Base-by-base conservation (phyloP, 768 basidiomycete species). In the Serendipita indica region DNA sequence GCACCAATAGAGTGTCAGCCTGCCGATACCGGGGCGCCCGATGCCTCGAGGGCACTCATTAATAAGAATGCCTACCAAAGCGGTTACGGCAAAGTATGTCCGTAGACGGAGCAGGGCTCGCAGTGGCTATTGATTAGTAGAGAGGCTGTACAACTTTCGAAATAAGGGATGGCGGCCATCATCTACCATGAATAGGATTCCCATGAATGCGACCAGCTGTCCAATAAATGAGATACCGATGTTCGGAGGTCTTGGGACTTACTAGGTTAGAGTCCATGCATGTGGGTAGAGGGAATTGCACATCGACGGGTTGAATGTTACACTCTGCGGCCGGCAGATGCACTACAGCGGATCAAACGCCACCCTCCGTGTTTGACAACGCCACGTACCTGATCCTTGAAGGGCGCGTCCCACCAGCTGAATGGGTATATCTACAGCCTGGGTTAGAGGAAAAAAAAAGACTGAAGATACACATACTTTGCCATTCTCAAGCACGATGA, bases 201-300 rank as follows among this genome's bases (percentile, higher is more conserved):
- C 49, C 49, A 54, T 12, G 49, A 54, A 28, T 54, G 49, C n/a
- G 49, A 20, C 49, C 49, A 54, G 32, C 49, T 54, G 25, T 16
- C 4, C 22, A 16, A 28, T 13, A 28, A 27, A 54, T 27, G 22
- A 33, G 22, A 10, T 12, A 54, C 1, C 20, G 25, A 25, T 7
- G 49, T 46, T 39, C 18, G 37, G 18, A 43, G 27, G 1, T 5
- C 7, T 6, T 10, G n/a, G 10, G 12, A 28, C 49, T n/a, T 18
- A 54, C 49, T 54, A 54, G 32, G 49, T 54, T 54, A 54, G 22
- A 5, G 49, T 54, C 49, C 49, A 54, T 10, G 49, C 49, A 27
- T 54, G 49, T 22, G 49, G 49, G 32, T 54, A 54, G 4, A 54
- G 32, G 4, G 49, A 54, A 28, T 54, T 54, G 49, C 49, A 54